Percentiles rank a stretch among this genome's conserved stretches.
phyloP scores from a whole-genome alignment of 129 eudicot species.

The Chrysanthemum lavandulifolium region DNA sequence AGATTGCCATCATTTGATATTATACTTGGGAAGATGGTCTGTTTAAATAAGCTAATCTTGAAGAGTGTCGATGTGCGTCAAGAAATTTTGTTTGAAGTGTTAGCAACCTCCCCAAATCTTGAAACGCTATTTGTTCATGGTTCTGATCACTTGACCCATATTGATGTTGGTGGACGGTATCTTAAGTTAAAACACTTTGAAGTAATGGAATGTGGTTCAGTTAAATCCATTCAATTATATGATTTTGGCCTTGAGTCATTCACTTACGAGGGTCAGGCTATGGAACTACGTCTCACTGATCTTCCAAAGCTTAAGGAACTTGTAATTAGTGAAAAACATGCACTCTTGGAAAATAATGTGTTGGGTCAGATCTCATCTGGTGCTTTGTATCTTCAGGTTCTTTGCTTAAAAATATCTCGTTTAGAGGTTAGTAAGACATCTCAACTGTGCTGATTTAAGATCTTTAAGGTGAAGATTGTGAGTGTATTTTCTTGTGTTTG shows the following conservation, averaged over 20 bases:
- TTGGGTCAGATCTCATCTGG: conserved; percentile 32
- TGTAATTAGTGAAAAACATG: conserved; percentile 19
- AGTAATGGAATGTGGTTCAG: conserved; percentile 23
- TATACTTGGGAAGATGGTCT: not conserved
- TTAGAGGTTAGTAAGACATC: not conserved
- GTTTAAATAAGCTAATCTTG: conserved; percentile 32
- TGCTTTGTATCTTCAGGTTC: conserved; percentile 30
- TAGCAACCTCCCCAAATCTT: conserved; percentile 31
- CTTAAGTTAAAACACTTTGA: conserved; percentile 40
- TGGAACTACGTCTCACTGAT: conserved; percentile 23
- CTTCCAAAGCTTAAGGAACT: conserved; percentile 42
- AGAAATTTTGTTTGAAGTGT: conserved; percentile 24
- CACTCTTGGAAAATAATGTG: conserved; percentile 25
- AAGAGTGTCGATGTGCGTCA: conserved; percentile 36
- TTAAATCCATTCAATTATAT: conserved; percentile 26
- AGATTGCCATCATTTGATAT: not conserved
- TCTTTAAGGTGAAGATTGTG: not conserved
- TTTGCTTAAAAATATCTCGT: not conserved
- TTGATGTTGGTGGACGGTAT: conserved; percentile 20
- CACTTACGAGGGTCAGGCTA: conserved; percentile 32
- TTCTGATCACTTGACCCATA: conserved; percentile 16
- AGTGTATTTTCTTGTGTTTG: not conserved
- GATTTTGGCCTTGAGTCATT: conserved; percentile 36
- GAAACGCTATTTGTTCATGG: conserved; percentile 28
- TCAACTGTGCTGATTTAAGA: not conserved